Evolutionary conservation across 75 land plant species (phyloP).

Genomic region (Chamaecyparis obtusa): DNA sequence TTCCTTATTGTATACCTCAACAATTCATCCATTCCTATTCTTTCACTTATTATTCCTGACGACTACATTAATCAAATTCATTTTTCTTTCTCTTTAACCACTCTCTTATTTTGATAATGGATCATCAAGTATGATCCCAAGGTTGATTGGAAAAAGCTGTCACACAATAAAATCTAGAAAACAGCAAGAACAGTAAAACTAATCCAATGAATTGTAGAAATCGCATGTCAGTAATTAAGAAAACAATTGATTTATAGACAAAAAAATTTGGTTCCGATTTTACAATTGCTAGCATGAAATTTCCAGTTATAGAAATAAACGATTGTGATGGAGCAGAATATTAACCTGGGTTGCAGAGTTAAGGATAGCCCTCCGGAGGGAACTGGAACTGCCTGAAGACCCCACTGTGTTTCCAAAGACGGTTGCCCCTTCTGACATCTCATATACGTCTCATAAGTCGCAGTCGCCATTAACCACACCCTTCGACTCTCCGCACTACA

Average conservation of each 20-base stretch:
- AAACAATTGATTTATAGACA: background rate
- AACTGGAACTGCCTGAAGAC: conserved; percentile 44
- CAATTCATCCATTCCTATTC: background rate
- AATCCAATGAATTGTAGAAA: too few relatives aligned
- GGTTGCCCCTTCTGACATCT: conserved; percentile 41
- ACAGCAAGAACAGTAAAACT: too few relatives aligned
- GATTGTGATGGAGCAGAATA: background rate
- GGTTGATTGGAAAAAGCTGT: too few relatives aligned
- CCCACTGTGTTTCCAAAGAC: conserved; percentile 45
- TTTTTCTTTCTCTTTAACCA: too few relatives aligned
- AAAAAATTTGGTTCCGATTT: background rate
- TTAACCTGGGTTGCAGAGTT: conserved; percentile 30
- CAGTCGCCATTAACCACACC: conserved; percentile 53
- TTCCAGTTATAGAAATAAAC: background rate
- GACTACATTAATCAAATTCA: too few relatives aligned
- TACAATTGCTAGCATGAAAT: background rate
- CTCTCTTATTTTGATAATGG: too few relatives aligned
- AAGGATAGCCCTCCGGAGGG: conserved; percentile 32
- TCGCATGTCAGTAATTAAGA: too few relatives aligned
- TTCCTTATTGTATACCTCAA: background rate
- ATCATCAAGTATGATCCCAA: too few relatives aligned
- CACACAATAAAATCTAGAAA: too few relatives aligned
- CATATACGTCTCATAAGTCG: conserved; percentile 44
- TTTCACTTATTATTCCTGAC: too few relatives aligned
- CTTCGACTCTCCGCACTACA: conserved; percentile 13